These are phyloP conservation scores for Megacollybia marginata DNA, from an alignment of 768 basidiomycete genomes.

Conservation along the genomic window DNA sequence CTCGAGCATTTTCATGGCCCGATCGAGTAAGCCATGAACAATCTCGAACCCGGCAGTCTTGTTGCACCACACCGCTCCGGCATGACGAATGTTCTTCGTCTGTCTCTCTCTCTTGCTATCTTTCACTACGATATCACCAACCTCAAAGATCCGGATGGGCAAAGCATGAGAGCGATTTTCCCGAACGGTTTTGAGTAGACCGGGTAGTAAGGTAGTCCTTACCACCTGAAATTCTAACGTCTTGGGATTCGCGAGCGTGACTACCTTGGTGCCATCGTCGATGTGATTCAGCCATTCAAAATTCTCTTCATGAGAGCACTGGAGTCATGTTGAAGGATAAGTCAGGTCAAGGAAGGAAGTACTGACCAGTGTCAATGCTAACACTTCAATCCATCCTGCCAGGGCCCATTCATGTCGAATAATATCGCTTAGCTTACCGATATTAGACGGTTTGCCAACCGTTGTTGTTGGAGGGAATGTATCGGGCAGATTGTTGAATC, in stretches of 20 bases:
- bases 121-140: constrained; percentile 89
- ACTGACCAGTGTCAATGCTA: constrained; percentile 87
- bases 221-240: constrained; percentile 98
- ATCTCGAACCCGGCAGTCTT: constrained; percentile 96
- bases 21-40: constrained; percentile 89
- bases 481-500: constrained; percentile 93
- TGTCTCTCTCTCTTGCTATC: constrained; percentile 72
- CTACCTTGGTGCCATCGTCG: constrained; percentile 75
- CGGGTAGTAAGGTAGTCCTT: constrained; percentile 91
- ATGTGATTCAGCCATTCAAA: constrained; percentile 86
- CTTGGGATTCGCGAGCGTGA: constrained; percentile 95
- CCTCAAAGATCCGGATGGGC: constrained; percentile 91
- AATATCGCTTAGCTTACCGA: constrained; percentile 86
- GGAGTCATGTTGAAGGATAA: constrained; percentile 1
- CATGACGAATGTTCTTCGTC: constrained; percentile 80
- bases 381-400: constrained; percentile 93
- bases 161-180: constrained; percentile 93
- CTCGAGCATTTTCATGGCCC: constrained; percentile 94
- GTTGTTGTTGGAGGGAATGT: constrained; percentile 92
- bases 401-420: constrained; percentile 87
- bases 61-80: constrained; percentile 93
- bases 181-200: constrained; percentile 92
- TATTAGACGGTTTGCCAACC: constrained; percentile 84
- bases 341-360: not conserved
- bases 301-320: constrained; percentile 99